These are phyloP conservation scores for Grosmannia clavigera DNA, from an alignment of 2,329 filamentous ascomycete species.

Conservation along the genomic window DNA sequence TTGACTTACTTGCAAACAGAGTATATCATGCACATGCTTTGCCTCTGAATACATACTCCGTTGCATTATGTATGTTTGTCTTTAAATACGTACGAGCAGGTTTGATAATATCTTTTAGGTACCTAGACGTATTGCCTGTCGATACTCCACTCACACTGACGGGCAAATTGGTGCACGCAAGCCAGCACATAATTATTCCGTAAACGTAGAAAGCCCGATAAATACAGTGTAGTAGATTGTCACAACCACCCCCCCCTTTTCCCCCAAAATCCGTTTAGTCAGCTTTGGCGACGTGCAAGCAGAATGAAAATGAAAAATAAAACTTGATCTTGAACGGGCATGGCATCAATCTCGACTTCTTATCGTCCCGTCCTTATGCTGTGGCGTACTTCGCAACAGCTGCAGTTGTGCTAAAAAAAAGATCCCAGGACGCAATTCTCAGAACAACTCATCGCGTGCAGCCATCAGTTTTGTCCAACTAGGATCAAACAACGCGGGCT, in stretches of 20 bases:
- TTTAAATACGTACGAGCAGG: background rate
- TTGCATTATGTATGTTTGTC: background rate
- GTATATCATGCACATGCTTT: background rate
- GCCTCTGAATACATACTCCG: background rate
- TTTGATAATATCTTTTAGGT: background rate
- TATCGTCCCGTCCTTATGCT: background rate
- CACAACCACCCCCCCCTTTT: background rate
- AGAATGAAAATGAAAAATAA: background rate
- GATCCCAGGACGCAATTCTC: background rate
- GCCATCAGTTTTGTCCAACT: background rate
- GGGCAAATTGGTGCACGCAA: background rate
- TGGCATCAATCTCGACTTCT: too few relatives aligned
- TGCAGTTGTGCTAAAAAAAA: background rate
- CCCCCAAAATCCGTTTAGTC: background rate
- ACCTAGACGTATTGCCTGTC: background rate
- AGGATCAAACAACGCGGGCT: background rate
- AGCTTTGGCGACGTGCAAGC: background rate
- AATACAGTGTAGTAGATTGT: background rate
- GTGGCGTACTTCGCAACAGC: background rate
- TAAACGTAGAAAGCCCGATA: background rate
- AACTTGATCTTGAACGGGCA: background rate
- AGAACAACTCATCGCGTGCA: background rate
- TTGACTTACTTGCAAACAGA: background rate
- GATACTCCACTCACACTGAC: slow-evolving; percentile 1
- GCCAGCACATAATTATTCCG: background rate